Evolutionary conservation across 352 stramenopile species (phyloP).

Genomic region (Phytophthora sp.): DNA sequence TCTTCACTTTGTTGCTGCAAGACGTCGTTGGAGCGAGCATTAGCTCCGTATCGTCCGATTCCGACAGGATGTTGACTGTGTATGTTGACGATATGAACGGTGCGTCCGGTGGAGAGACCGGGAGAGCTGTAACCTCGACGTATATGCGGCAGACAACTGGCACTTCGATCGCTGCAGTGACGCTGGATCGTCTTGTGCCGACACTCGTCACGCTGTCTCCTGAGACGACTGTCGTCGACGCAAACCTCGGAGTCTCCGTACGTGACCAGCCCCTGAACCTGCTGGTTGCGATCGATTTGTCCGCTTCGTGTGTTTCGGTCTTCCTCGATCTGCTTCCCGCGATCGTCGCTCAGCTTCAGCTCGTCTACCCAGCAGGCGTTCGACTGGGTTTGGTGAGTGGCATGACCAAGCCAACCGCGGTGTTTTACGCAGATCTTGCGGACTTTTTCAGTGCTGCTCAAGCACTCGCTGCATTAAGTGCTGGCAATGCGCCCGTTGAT

Average conservation of each 20-base stretch:
- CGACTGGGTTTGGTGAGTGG: constrained; percentile 38
- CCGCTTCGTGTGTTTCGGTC: constrained; percentile 13
- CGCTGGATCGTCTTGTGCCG: constrained; percentile 42
- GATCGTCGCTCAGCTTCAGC: constrained; percentile 46
- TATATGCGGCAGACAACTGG: constrained; percentile 38
- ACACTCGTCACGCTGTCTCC: constrained; percentile 45
- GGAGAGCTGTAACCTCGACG: constrained; percentile 6
- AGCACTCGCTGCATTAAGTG: constrained; percentile 7
- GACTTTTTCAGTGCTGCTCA: constrained; percentile 31
- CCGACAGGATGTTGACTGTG: constrained; percentile 42
- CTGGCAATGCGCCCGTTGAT: constrained; percentile 4
- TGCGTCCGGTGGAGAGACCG: constrained; percentile 13
- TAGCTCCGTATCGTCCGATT: constrained; percentile 37
- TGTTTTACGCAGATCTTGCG: constrained; percentile 31
- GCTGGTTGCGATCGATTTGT: constrained; percentile 53
- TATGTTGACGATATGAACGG: constrained; percentile 66
- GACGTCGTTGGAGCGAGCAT: constrained; percentile 20
- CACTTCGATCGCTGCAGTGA: constrained; percentile 20
- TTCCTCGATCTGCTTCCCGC: constrained; percentile 45
- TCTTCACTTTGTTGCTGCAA: constrained; percentile 42
- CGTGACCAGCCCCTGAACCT: constrained; percentile 49
- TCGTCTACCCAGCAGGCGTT: constrained; percentile 37
- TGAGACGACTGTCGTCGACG: constrained; percentile 2
- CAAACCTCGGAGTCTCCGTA: constrained; percentile 27
- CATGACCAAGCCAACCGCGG: constrained; percentile 5